A percentile compares a stretch with the other conserved stretches of the same genome.
Evolutionary conservation across 768 basidiomycete species (phyloP).

Genomic region (Amanita inopinata): DNA sequence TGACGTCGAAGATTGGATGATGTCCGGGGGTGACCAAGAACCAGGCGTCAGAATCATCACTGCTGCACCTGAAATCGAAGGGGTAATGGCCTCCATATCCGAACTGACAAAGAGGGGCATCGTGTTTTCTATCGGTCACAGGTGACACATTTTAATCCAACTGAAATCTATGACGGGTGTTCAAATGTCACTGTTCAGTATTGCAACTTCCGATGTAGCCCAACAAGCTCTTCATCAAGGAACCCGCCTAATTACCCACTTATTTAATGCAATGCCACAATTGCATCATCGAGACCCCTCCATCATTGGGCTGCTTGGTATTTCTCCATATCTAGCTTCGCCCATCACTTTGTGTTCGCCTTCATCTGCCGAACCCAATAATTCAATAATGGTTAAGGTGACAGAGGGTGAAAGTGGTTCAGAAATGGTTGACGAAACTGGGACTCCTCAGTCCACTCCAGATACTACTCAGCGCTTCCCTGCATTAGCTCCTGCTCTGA

Average conservation of each 20-base stretch:
- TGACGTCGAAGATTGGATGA: constrained; percentile 59
- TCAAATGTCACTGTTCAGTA: constrained; percentile 29
- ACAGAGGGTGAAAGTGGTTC: constrained; percentile 22
- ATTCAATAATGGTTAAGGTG: neutral
- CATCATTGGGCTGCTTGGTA: constrained; percentile 80
- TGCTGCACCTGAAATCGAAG: constrained; percentile 77
- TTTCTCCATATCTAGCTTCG: constrained; percentile 53
- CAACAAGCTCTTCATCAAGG: constrained; percentile 62
- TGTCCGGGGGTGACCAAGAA: constrained; percentile 33
- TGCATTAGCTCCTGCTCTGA: constrained; percentile 1
- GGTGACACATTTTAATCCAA: constrained; percentile 30
- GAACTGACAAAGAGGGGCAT: constrained; percentile 57
- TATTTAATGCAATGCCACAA: constrained; percentile 92
- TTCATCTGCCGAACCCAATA: constrained; percentile 12
- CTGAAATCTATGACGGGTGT: neutral
- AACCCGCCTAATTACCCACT: constrained; percentile 80
- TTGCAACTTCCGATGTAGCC: constrained; percentile 66
- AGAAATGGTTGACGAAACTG: constrained; percentile 53
- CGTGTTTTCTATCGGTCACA: constrained; percentile 83
- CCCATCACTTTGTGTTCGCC: constrained; percentile 21
- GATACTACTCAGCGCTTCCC: constrained; percentile 10
- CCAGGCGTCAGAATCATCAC: constrained; percentile 74
- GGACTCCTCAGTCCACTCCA: constrained; percentile 42
- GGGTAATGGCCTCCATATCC: constrained; percentile 63
- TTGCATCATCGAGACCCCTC: constrained; percentile 86